Base-by-base conservation (phyloP, 2,329 filamentous ascomycete genomes). In the Colletotrichum coccodes region DNA sequence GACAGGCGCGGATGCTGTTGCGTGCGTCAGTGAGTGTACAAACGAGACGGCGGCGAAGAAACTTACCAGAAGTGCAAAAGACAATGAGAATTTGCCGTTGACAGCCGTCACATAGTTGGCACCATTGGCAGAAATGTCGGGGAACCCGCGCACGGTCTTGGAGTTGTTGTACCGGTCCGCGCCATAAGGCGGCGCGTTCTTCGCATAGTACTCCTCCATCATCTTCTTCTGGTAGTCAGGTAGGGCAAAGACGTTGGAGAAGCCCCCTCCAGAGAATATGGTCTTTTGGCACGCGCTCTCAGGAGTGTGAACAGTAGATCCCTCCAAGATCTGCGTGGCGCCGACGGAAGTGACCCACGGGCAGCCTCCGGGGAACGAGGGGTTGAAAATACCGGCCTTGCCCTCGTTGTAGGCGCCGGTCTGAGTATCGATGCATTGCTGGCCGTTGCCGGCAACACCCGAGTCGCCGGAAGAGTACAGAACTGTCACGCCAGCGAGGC, bases 271-370 rank as follows among this genome's bases (percentile, higher is more conserved):
- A 4, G 80, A 83, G 66, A 81, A 82, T 76, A 85, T 84, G 73
- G 83, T 77, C 0, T 79, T 81, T 71, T 84, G 80, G 68, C 83
- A 84, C 12, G 84, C 84, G 50, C 79, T 77, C 71, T 86, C 84
- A 1, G 81, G 77, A 12, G 75, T 75, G 23, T 75, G 76, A 50
- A 82, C 76, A 2, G 80, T 79, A 7, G 79, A 79, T n/a, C 78
- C 79, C 53, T 78, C 77, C 44, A 76, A 75, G 61, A 83, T 77
- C 74, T 84, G 79, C 0, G 86, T 88, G 11, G 85, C 86, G 26
- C 86, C 86, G 1, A 88, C 85, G 4, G 83, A 80, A 0, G 84
- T 87, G 23, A 88, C 76, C 72, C 83, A 87, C 26, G 77, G 86
- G 72, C 85, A 87, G 7, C 78, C 79, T 1, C 76, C 78, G 0